Evolutionary conservation across 495 filamentous ascomycete species (phyloP).

Genomic region (Annulohypoxylon stygium): DNA sequence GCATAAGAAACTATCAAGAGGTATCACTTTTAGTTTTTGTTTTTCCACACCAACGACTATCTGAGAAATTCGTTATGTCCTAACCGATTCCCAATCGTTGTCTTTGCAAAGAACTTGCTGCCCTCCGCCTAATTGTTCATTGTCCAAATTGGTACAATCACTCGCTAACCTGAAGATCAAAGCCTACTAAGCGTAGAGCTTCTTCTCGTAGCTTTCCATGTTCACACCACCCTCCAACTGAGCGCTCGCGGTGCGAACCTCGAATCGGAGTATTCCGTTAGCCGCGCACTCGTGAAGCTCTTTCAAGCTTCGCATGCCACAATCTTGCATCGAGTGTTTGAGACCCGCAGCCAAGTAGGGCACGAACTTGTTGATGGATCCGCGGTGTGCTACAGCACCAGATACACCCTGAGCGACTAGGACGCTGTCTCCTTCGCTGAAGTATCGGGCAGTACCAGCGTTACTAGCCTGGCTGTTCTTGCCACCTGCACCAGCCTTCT

Average conservation of each 20-base stretch:
- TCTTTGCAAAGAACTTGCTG: background rate
- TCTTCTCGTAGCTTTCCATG: conserved; percentile 99
- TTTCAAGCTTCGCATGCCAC: conserved; percentile 81
- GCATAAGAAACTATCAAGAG: conserved; percentile 39
- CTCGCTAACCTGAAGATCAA: background rate
- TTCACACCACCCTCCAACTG: conserved; percentile 97
- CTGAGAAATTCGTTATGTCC: conserved; percentile 27
- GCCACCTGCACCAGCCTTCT: conserved; percentile 78
- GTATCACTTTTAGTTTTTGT: conserved; percentile 40
- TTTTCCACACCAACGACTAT: conserved; percentile 42
- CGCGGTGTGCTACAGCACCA: conserved; percentile 71
- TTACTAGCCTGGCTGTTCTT: conserved; percentile 88
- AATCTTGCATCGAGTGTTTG: conserved; percentile 97
- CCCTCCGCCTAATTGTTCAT: background rate
- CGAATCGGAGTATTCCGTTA: conserved; percentile 87
- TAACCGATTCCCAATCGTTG: conserved; percentile 12
- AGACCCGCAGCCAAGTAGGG: conserved; percentile 95
- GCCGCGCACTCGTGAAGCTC: conserved; percentile 81
- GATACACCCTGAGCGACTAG: conserved; percentile 98
- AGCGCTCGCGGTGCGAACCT: conserved; percentile 92
- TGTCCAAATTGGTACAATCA: conserved; percentile 1
- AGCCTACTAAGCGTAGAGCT: conserved; percentile 85
- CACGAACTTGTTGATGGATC: conserved; percentile 90
- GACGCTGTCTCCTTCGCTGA: conserved; percentile 94
- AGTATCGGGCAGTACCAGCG: conserved; percentile 97